phyloP scores from a whole-genome alignment of 768 basidiomycete species.

The Kondoa subrosea region DNA sequence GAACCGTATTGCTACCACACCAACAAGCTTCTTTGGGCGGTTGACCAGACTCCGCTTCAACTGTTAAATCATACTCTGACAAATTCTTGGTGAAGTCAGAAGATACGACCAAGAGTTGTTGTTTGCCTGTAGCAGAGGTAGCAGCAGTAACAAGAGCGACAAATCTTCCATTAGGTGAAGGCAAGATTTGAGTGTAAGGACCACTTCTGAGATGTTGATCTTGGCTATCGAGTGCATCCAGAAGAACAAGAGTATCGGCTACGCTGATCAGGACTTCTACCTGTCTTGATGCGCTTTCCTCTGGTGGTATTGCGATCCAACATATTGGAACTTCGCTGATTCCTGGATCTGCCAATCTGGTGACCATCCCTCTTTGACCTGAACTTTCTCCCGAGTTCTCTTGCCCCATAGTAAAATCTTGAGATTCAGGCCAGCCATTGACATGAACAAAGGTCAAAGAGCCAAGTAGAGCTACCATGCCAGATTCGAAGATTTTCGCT shows the following conservation, averaged over 20 bases:
- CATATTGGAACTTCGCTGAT: constrained; percentile 61
- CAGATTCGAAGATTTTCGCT: constrained; percentile 68
- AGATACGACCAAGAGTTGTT: constrained; percentile 81
- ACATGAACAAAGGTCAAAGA: constrained; percentile 63
- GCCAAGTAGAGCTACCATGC: constrained; percentile 68
- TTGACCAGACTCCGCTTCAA: constrained; percentile 27
- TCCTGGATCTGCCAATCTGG: constrained; percentile 35
- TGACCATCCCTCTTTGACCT: constrained; percentile 12
- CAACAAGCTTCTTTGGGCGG: constrained; percentile 56
- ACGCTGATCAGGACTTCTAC: constrained; percentile 74
- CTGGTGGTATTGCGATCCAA: constrained; percentile 81
- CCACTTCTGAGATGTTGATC: constrained; percentile 79
- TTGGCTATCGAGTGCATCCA: constrained; percentile 73
- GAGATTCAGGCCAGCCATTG: constrained; percentile 48
- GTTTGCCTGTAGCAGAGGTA: constrained; percentile 30
- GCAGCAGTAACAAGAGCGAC: constrained; percentile 58
- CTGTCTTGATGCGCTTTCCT: constrained; percentile 72
- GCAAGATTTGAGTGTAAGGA: constrained; percentile 69
- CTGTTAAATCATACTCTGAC: constrained; percentile 54
- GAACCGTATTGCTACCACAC: constrained; percentile 91
- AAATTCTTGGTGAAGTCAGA: constrained; percentile 75
- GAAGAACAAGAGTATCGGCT: constrained; percentile 57
- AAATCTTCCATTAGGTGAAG: constrained; percentile 86
- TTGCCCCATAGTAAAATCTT: neutral
- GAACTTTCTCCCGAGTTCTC: neutral